Evolutionary conservation across 164 flowering plant species (phyloP), one percentile per base, ranked within the genome.

Genomic region (Protea cynaroides): DNA sequence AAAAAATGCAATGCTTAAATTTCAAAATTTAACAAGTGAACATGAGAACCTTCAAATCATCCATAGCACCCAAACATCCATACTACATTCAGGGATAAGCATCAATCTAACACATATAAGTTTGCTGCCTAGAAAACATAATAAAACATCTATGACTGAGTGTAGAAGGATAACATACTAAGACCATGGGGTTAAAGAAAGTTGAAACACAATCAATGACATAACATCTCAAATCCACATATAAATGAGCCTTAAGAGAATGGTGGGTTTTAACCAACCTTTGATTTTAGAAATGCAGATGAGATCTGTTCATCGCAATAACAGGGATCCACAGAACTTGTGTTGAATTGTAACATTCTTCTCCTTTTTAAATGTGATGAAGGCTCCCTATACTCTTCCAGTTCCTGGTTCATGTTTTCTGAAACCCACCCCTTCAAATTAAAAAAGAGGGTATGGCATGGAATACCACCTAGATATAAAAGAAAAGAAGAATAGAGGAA

Each of bases 331-430:
- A 54, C 19, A 24, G 17, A 67, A 51, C 70, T 76, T 75, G 67
- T 47, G 56, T 78, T 70, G 69, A 92, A 92, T 61, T 84, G 90
- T 57, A 92, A 82, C 88, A 80, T 84, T 40, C 96, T 76, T 23
- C 98, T 79, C 71, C 98, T 80, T 75, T 92, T 92, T 17, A 71
- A 75, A 75, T 86, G 93, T 0, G 83, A 80, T 61, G 58, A 72
- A 63, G 78, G 61, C 60, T 82, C 86, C 55, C 74, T 77, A 46
- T 36, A 61, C 36, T 71, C 83, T 54, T 73, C 80, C 44, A 63
- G 52, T 29, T 71, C 83, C 74, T 88, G 87, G 71, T 51, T 65
- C 55, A 59, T n/a, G 18, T 65, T 71, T 68, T 51, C 93, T 89
- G 87, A 75, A 77, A 66, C 57, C 49, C 63, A 63, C 36, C 49